phyloP scores from a whole-genome alignment of 768 basidiomycete genomes.

The Xerocomus potaroensis region DNA sequence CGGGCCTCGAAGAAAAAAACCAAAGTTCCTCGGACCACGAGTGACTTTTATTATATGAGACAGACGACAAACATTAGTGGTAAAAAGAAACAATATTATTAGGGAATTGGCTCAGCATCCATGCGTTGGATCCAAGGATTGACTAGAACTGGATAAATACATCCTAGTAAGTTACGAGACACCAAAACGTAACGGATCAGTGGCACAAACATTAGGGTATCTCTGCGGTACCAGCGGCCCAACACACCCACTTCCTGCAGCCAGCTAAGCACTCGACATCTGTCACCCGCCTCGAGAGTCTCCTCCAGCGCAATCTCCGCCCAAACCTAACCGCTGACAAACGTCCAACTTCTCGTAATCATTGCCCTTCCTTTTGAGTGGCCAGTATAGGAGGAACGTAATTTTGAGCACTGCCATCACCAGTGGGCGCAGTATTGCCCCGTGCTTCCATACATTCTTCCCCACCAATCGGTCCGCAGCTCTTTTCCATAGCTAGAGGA shows the following conservation, averaged over 20 bases:
- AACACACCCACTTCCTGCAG: too few relatives aligned
- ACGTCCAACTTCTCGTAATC: constrained; percentile 12
- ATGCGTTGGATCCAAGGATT: too few relatives aligned
- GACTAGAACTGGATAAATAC: background rate
- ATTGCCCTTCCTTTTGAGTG: background rate
- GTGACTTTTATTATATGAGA: too few relatives aligned
- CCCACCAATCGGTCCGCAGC: background rate
- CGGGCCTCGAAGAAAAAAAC: too few relatives aligned
- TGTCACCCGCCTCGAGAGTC: background rate
- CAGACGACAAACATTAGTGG: too few relatives aligned
- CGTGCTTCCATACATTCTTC: background rate
- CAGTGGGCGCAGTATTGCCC: background rate
- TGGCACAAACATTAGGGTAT: background rate
- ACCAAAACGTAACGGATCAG: background rate
- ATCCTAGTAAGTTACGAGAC: background rate
- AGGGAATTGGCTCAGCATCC: too few relatives aligned
- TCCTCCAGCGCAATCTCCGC: background rate
- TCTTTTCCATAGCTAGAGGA: constrained; percentile 10
- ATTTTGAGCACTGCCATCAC: constrained; percentile 9
- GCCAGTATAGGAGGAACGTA: background rate
- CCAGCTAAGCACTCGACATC: constrained; percentile 1
- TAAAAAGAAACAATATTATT: too few relatives aligned
- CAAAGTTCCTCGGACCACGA: too few relatives aligned
- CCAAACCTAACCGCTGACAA: too few relatives aligned
- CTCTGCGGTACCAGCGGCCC: too few relatives aligned